Evolutionary conservation across 495 filamentous ascomycete genomes (phyloP).

Genomic region (Physcia stellaris): DNA sequence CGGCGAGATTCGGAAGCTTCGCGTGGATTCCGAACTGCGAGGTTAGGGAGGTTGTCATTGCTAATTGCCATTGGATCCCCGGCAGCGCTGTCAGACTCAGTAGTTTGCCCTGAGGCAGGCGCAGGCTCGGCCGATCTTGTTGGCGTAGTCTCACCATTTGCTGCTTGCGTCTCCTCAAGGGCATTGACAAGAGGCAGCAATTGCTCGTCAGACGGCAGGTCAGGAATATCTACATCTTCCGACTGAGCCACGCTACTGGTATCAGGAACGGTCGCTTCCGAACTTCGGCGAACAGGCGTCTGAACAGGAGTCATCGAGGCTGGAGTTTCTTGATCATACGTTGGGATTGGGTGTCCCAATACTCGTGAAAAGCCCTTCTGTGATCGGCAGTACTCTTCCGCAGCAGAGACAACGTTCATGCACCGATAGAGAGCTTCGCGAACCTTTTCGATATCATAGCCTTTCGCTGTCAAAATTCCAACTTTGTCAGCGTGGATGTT

Average conservation of each 20-base stretch:
- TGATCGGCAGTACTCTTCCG: constrained; percentile 62
- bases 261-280: constrained; percentile 7
- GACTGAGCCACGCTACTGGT: background rate
- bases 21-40: constrained; percentile 8
- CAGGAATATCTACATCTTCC: background rate
- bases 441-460: constrained; percentile 43
- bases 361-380: constrained; percentile 25
- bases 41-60: constrained; percentile 22
- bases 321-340: constrained; percentile 37
- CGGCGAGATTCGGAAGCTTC: constrained; percentile 15
- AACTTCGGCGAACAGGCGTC: constrained; percentile 9
- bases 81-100: constrained; percentile 10
- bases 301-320: constrained; percentile 10
- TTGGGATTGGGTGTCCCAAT: constrained; percentile 47
- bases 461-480: constrained; percentile 28
- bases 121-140: constrained; percentile 16
- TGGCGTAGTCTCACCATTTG: constrained; percentile 12
- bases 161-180: constrained; percentile 17
- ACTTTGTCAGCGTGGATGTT: constrained; percentile 35
- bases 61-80: constrained; percentile 25
- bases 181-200: constrained; percentile 12
- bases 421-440: constrained; percentile 76
- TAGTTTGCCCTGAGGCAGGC: constrained; percentile 14
- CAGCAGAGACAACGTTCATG: constrained; percentile 43
- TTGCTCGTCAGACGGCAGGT: background rate